A percentile compares a stretch with the other conserved stretches of the same genome.
phyloP scores from a whole-genome alignment of 2,329 filamentous ascomycete species.

The Grosmannia penicillata region DNA sequence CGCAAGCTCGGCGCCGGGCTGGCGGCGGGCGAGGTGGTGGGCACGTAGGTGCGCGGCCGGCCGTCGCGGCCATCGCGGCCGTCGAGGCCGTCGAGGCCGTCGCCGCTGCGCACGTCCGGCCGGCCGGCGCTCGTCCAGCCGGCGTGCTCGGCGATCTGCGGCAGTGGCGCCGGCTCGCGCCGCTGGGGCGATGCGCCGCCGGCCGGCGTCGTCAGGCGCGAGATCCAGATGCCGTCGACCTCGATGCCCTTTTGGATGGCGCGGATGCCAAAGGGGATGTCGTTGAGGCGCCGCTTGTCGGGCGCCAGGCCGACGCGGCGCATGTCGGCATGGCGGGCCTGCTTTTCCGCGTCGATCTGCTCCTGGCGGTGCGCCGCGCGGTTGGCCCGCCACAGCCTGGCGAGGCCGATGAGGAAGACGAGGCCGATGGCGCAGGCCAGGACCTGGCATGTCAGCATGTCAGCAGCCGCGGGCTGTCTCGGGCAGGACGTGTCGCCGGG shows the following conservation, averaged over 20 bases:
- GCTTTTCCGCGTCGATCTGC: conserved; percentile 51
- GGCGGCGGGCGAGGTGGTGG: no score
- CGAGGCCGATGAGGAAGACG: conserved; percentile 52
- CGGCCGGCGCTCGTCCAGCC: no score
- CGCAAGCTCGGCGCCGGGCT: conserved; percentile 5
- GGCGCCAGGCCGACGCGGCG: conserved; percentile 35
- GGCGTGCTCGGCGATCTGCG: conserved; percentile 9
- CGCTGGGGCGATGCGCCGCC: conserved; percentile 5
- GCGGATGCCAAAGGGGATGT: conserved; percentile 73
- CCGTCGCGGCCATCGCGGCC: no score
- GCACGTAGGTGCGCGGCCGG: no score
- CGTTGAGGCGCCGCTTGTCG: conserved; percentile 26
- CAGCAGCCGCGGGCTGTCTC: conserved; percentile 7
- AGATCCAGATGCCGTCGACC: conserved; percentile 74
- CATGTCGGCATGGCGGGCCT: conserved; percentile 35
- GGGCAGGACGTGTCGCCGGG: no score
- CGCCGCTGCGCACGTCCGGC: no score
- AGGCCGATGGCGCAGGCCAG: conserved; percentile 55
- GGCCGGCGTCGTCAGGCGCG: conserved; percentile 29
- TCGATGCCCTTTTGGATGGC: conserved; percentile 73
- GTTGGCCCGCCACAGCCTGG: conserved; percentile 52
- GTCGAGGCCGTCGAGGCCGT: no score
- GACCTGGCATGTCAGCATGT: conserved; percentile 33
- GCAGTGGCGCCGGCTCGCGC: conserved; percentile 7
- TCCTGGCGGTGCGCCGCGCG: conserved; percentile 41